Base-by-base conservation (phyloP, 73 alveolate genomes). In the Paramecium sexaurelia region DNA sequence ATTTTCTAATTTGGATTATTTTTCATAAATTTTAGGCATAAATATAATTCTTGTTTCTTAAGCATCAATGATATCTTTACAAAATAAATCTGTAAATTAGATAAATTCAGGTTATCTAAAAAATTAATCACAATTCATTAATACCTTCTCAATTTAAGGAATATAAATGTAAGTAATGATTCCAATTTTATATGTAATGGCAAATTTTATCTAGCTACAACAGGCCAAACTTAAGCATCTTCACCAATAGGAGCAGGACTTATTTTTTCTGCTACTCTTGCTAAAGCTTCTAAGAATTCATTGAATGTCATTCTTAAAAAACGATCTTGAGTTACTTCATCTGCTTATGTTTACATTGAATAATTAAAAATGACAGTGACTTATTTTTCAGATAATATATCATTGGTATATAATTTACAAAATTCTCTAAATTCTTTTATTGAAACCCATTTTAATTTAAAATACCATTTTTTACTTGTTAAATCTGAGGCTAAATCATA, bases 241-340 rank as follows among this genome's bases (percentile, higher is more conserved):
- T 86, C 86, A 13, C 87, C 82, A 11, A 61, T 32, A 9, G 93
- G 93, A 33, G 84, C 93, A 37, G 87, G 87, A 86, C 87, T 61
- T 11, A 86, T 57, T 17, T 36, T 93, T 7, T 95, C 97, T 5
- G 98, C 96, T 6, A 93, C 85, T 85, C 98, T 93, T 91, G 95
- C 96, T 17, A 96, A 15, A 11, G 96, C 98, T 85, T 96, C 98
- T 0, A 96, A 11, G 55, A 96, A 96, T 78, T 96, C 98, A 29
- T 86, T 56, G 26, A 87, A 92, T 19, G 75, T 13, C 98, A 96
- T 96, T 75, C 94, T 75, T 84, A 94, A 57, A 39, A 90, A 95
- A 8, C 97, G 61, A 55, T 96, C 98, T 17, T 10, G 39, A 17
- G 95, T 95, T 13, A 96, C 56, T 69, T 96, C 99, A 55, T 95